Base-by-base conservation (phyloP, 176 grass and related monocot genomes). In the Coix lacrymajobi region DNA sequence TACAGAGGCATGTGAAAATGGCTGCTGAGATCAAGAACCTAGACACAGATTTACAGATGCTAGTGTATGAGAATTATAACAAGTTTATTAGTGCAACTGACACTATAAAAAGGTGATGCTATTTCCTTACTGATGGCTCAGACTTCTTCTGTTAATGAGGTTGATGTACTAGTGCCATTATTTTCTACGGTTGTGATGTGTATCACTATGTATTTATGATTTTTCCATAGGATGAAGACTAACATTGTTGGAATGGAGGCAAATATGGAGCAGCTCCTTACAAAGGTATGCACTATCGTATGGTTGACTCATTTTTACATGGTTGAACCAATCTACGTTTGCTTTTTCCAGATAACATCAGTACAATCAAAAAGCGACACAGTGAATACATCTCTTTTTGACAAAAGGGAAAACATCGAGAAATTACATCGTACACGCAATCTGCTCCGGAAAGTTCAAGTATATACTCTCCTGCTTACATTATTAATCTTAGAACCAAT, bases 1-100 rank as follows among this genome's bases (percentile, higher is more conserved):
- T 99, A 43, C 93, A 99, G 15, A 95, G 91, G 41, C 96, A 99
- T 90, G 93, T 99, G 71, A 92, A 99, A 64, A 99, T 99, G 93
- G 93, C 96, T 34, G 91, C 96, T 32, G 96, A 99, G 89, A 99
- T 99, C 70, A 99, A 99, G 85, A 99, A 99, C 76, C 93, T 99
- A 63, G 96, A 99, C 83, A 99, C 96, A 84, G 96, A 99, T 54
- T 88, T 99, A 78, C 96, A 99, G 77, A 99, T 99, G 93, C 77
- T 99, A 62, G 96, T 99, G 31, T 99, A 99, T 85, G 96, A 99
- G 74, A 99, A 99, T 65, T 99, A 99, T 88, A 99, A 33, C 86
- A 98, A 95, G 79, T 98, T 98, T 79, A 98, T 98, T 51, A 91
- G 86, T 79, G 95, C 95, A 45, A 98, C 95, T 36, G 95, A 95